A percentile compares a stretch with the other conserved stretches of the same genome.
These are phyloP conservation scores for Lipomyces starkeyi DNA, from an alignment of 805 yeast genomes.

Conservation along the genomic window DNA sequence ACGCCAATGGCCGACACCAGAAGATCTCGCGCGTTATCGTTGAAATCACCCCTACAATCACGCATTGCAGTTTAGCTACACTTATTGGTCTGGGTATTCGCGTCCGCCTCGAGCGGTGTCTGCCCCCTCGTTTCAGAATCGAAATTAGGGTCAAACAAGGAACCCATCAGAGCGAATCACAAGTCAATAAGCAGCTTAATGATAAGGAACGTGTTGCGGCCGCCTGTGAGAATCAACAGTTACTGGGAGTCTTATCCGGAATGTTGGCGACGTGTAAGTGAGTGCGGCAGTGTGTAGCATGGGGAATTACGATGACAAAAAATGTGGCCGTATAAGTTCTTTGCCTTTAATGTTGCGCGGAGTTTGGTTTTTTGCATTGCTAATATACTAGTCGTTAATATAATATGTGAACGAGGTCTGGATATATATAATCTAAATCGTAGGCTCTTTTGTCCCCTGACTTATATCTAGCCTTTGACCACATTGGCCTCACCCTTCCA, in stretches of 20 bases:
- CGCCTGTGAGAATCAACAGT: slow-evolving; percentile 96
- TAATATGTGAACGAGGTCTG: no score
- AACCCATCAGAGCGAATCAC: slow-evolving; percentile 92
- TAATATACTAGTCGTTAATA: no score
- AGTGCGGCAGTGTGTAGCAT: neutral
- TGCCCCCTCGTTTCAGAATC: slow-evolving; percentile 84
- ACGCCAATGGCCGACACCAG: slow-evolving; percentile 37
- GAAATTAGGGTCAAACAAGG: slow-evolving; percentile 85
- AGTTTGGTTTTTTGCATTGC: no score
- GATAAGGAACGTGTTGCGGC: slow-evolving; percentile 98
- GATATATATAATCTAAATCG: no score
- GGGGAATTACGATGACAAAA: no score
- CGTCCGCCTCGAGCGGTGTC: slow-evolving; percentile 85
- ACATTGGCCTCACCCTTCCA: no score
- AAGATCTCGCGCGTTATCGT: slow-evolving; percentile 78
- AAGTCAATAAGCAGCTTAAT: slow-evolving; percentile 94
- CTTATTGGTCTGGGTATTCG: slow-evolving; percentile 93
- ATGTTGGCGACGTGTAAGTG: slow-evolving; percentile 80
- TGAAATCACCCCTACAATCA: slow-evolving; percentile 93
- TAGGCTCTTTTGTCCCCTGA: no score
- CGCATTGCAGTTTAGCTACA: slow-evolving; percentile 96
- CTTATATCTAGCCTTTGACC: no score
- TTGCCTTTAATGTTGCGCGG: no score
- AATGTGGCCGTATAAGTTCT: no score
- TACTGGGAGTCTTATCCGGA: slow-evolving; percentile 84